These are phyloP conservation scores for Panaeolus cyanescens DNA, from an alignment of 768 basidiomycete species.

Conservation along the genomic window DNA sequence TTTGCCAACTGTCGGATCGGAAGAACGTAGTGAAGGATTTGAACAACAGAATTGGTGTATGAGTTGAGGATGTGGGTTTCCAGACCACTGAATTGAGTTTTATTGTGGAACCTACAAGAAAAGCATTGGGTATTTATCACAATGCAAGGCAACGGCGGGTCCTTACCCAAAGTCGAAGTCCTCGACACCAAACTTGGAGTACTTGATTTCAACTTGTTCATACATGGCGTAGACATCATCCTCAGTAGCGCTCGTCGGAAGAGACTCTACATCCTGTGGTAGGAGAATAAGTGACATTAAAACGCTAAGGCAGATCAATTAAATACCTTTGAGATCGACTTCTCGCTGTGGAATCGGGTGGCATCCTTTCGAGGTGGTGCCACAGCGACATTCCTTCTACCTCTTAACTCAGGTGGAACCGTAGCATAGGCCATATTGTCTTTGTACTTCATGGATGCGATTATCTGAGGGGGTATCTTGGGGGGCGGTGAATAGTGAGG, in stretches of 20 bases:
- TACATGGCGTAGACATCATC: conserved; percentile 67
- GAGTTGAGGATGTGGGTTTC: conserved; percentile 98
- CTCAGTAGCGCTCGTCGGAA: conserved; percentile 52
- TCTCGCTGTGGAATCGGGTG: conserved; percentile 87
- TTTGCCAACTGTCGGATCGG: conserved; percentile 85
- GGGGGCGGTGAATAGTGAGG: conserved; percentile 65
- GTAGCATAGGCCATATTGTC: conserved; percentile 91
- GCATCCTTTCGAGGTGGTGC: conserved; percentile 53
- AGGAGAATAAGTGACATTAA: neutral
- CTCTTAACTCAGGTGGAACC: conserved; percentile 83
- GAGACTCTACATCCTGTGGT: conserved; percentile 30
- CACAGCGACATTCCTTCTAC: conserved; percentile 76
- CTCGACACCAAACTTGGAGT: conserved; percentile 97
- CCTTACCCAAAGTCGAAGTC: conserved; percentile 96
- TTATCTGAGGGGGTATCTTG: conserved; percentile 78
- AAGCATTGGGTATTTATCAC: conserved; percentile 1
- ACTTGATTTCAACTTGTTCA: conserved; percentile 94
- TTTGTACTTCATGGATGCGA: conserved; percentile 79
- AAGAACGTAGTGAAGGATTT: conserved; percentile 83
- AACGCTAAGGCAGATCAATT: neutral
- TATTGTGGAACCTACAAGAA: conserved; percentile 82
- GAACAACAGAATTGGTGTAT: conserved; percentile 90
- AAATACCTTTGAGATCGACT: conserved; percentile 51
- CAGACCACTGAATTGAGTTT: conserved; percentile 85
- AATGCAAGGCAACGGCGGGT: neutral